Evolutionary conservation across 371 early-diverging fungal genomes (phyloP).

Genomic region (Phascolomyces articulosus): DNA sequence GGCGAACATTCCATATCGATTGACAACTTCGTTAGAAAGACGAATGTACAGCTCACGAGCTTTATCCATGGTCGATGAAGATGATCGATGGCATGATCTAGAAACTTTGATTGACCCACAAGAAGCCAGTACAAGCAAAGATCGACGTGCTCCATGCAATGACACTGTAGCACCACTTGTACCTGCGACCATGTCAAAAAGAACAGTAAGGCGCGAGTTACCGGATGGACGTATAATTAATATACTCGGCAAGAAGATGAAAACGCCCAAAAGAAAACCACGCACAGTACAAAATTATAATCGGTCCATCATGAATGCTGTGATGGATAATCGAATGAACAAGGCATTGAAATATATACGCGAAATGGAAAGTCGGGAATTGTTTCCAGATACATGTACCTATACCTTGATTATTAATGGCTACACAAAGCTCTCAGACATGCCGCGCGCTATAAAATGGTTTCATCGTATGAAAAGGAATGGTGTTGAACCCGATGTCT

Average conservation of each 20-base stretch:
- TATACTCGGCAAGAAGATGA: not conserved
- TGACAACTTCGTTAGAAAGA: not conserved
- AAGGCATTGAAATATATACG: conserved; percentile 35
- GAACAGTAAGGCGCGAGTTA: not conserved
- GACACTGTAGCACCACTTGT: too few relatives aligned
- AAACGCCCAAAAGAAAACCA: conserved; percentile 18
- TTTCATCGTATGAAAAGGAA: conserved; percentile 37
- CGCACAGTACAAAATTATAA: conserved; percentile 27
- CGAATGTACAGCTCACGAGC: not conserved
- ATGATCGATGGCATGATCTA: not conserved
- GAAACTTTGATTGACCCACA: not conserved
- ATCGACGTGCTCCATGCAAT: too few relatives aligned
- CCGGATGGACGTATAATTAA: not conserved
- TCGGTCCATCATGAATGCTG: conserved; percentile 17
- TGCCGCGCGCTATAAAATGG: conserved; percentile 40
- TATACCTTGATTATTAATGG: conserved; percentile 31
- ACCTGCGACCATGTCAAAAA: not conserved
- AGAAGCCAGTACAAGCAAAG: not conserved
- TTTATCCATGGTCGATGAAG: not conserved
- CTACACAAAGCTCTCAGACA: conserved; percentile 32
- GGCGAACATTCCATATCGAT: conserved; percentile 1
- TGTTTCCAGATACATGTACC: conserved; percentile 10
- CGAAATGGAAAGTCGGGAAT: conserved; percentile 16
- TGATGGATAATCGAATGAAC: conserved; percentile 26
- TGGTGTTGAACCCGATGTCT: conserved; percentile 29